Conservation (phyloP, 2,329 filamentous ascomycete genomes). For the Aspergillus hiratsukae region DNA sequence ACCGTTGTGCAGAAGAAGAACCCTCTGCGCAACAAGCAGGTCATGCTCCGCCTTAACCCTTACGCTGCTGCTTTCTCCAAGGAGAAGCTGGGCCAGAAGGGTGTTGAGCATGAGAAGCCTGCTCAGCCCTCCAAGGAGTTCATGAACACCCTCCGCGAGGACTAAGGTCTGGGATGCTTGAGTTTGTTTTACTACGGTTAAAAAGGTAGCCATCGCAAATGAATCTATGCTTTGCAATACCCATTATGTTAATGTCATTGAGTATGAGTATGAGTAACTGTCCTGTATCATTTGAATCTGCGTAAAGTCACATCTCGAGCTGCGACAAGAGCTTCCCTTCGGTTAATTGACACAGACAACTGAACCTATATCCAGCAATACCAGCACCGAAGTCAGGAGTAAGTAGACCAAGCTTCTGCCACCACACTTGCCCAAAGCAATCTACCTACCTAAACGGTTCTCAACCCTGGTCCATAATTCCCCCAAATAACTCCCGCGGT, state of each 20-base stretch:
- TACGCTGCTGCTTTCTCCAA: conserved; percentile 89
- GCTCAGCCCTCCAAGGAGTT: conserved; percentile 51
- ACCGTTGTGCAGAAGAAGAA: conserved; percentile 98
- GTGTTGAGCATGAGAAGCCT: conserved; percentile 60
- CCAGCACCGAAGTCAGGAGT: not conserved
- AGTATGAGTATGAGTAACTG: conserved; percentile 4
- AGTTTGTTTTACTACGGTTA: conserved; percentile 19
- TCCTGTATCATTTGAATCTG: not conserved
- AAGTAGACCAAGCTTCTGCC: not conserved
- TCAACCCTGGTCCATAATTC: not conserved
- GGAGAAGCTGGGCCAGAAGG: conserved; percentile 73
- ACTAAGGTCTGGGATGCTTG: conserved; percentile 35
- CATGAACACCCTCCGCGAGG: conserved; percentile 48
- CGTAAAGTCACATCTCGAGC: not conserved
- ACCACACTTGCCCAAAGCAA: not conserved
- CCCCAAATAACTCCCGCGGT: too few species aligned
- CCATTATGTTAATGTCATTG: conserved; percentile 10
- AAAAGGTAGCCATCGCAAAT: conserved; percentile 22
- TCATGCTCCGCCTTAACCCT: conserved; percentile 96
- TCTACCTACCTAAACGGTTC: not conserved
- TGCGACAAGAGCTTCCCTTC: not conserved
- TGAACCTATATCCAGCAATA: not conserved
- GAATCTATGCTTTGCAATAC: conserved; percentile 23
- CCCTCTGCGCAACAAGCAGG: conserved; percentile 97
- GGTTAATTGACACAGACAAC: not conserved